Percentiles rank a stretch among this genome's conserved stretches.
These are phyloP conservation scores for Salvia miltiorrhiza DNA, from an alignment of 257 asterid species.

Conservation along the genomic window DNA sequence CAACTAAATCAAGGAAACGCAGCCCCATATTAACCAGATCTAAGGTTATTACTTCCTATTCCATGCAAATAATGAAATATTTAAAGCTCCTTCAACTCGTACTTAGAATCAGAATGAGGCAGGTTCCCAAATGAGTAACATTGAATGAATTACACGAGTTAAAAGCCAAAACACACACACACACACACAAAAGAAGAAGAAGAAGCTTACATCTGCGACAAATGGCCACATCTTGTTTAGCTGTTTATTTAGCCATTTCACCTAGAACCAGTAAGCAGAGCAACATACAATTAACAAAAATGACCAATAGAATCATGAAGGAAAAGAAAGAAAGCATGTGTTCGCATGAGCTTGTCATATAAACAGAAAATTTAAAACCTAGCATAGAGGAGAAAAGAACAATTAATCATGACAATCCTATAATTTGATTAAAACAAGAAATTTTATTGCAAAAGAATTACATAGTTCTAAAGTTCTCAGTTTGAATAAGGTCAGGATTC, in stretches of 20 bases:
- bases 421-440: background rate
- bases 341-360: background rate
- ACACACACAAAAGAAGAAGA: background rate
- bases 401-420: background rate
- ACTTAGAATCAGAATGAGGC: background rate
- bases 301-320: conserved; percentile 4
- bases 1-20: conserved; percentile 4
- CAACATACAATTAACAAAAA: conserved; percentile 12
- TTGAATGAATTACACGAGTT: background rate
- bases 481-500: too few species aligned
- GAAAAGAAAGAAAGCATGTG: conserved; percentile 1
- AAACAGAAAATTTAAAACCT: background rate
- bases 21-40: background rate
- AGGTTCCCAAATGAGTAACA: background rate
- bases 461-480: background rate
- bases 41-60: background rate
- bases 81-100: background rate
- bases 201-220: conserved; percentile 88
- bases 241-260: conserved; percentile 95
- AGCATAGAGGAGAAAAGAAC: background rate
- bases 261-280: conserved; percentile 48
- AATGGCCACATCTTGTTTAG: conserved; percentile 91
- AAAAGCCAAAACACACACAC: background rate
- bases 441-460: conserved; percentile 5
- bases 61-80: background rate